Base-by-base conservation (phyloP, 1,139 yeast genomes). In the Sugiyamaella paludigena region DNA sequence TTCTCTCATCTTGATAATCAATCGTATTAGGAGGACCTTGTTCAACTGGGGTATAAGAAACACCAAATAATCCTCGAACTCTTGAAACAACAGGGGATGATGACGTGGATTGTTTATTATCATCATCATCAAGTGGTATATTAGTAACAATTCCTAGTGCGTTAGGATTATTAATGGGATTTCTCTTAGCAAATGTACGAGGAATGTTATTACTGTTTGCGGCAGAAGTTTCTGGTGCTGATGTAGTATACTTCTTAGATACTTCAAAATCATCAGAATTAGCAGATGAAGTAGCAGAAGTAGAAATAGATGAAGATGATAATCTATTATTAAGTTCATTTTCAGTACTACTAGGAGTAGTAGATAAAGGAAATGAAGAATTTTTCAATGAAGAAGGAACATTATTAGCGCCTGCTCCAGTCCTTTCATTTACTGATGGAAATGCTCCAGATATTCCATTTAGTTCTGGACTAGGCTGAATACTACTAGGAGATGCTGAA, bases 381-480 rank as follows among this genome's bases (percentile, higher is more conserved):
- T 5, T 19, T 19, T 19, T 19, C 24, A 19, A 7, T 24, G 19
- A 7, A 10, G 26, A 26, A 11, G 33, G 28, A 24, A 41, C 33
- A 12, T 28, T 13, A 27, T 27, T 34, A 5, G 16, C 40, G n/a
- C 36, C 24, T 19, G 5, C 24, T 19, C 24, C 5, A 4, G 24
- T 19, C 5, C 24, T 19, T 19, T 19, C 24, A 19, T 19, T 19
- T 19, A 19, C 24, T 19, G 24, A 19, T 3, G 24, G 24, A 19
- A 19, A 19, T 19, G 24, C 24, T 5, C 19, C 16, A 24, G 34
- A 24, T 11, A 40, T 42, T 19, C 46, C 45, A 29, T 40, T 36
- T 13, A 48, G 7, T 28, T 43, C 48, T 12, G 51, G 51, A 32
- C 51, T 48, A 24, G 43, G 51, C 27, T 48, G 51, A 31, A 48